These are phyloP conservation scores for Trypethelium eluteriae DNA, from an alignment of 495 filamentous ascomycete species.

Conservation along the genomic window DNA sequence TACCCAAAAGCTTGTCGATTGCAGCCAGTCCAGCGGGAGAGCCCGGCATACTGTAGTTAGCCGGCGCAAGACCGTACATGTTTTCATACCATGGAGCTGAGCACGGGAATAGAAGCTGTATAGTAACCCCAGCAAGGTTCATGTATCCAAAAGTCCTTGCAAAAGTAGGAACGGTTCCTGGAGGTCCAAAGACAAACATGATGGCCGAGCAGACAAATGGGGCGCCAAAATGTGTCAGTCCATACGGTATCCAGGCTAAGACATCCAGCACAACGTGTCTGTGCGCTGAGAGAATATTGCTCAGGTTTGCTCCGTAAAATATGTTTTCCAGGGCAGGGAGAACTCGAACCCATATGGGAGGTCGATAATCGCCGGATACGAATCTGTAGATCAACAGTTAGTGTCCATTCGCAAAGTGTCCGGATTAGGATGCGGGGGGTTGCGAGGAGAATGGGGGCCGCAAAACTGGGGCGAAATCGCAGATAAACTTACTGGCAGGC, in stretches of 20 bases:
- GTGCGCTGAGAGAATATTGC: slow-evolving; percentile 87
- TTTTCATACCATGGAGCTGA: slow-evolving; percentile 94
- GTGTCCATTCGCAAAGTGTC: neutral
- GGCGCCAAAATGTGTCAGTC: slow-evolving; percentile 76
- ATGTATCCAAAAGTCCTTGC: slow-evolving; percentile 84
- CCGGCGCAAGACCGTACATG: slow-evolving; percentile 75
- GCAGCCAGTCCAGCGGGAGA: slow-evolving; percentile 80
- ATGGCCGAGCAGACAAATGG: slow-evolving; percentile 65
- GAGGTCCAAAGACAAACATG: slow-evolving; percentile 82
- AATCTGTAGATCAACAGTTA: slow-evolving; percentile 50
- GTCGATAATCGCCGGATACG: slow-evolving; percentile 74
- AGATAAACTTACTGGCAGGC: slow-evolving; percentile 66
- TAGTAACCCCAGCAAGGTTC: slow-evolving; percentile 74
- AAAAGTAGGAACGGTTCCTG: slow-evolving; percentile 76
- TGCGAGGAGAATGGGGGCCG: neutral
- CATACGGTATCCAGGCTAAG: slow-evolving; percentile 89
- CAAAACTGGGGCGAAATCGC: neutral
- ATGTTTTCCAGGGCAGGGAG: slow-evolving; percentile 95
- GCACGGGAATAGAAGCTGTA: slow-evolving; percentile 85
- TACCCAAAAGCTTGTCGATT: slow-evolving; percentile 80
- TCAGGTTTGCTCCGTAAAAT: slow-evolving; percentile 89
- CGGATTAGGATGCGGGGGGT: slow-evolving; percentile 15
- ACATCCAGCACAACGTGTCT: slow-evolving; percentile 72
- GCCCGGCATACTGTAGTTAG: slow-evolving; percentile 82
- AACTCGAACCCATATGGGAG: slow-evolving; percentile 89